Percentiles rank a stretch among this genome's conserved stretches.
Evolutionary conservation across 2,329 filamentous ascomycete species (phyloP).

Genomic region (Fusarium irregulare): DNA sequence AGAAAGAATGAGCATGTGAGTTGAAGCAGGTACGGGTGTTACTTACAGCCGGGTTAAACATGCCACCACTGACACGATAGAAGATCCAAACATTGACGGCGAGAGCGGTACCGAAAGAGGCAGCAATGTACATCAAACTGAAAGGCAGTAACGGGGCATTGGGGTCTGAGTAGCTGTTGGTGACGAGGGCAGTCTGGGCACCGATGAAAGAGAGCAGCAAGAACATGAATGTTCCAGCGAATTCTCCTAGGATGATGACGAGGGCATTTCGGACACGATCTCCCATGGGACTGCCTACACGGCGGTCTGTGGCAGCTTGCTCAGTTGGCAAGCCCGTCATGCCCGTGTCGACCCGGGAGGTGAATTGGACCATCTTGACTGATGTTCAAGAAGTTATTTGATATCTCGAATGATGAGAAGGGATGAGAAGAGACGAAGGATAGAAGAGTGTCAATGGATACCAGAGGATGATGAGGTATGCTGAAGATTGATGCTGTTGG

Average conservation of each 20-base stretch:
- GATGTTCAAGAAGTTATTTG: background rate
- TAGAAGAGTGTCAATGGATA: background rate
- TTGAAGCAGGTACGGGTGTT: background rate
- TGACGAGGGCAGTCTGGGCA: constrained; percentile 52
- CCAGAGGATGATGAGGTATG: background rate
- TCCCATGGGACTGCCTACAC: constrained; percentile 8
- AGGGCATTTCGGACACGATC: constrained; percentile 49
- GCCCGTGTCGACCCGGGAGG: constrained; percentile 5
- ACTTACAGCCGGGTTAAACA: constrained; percentile 64
- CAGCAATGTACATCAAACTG: constrained; percentile 61
- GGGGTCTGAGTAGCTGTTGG: constrained; percentile 46
- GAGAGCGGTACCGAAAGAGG: constrained; percentile 62
- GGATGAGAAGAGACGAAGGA: background rate
- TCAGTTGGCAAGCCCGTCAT: constrained; percentile 30
- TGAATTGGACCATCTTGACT: constrained; percentile 28
- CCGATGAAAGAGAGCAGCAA: constrained; percentile 58
- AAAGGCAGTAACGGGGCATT: constrained; percentile 47
- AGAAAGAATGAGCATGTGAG: constrained; percentile 2
- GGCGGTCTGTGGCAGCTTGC: constrained; percentile 15
- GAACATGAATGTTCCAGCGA: constrained; percentile 66
- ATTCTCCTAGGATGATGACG: constrained; percentile 61
- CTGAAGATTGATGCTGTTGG: constrained; percentile 5
- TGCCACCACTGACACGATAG: constrained; percentile 63
- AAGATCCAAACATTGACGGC: constrained; percentile 68
- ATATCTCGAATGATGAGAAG: background rate